Evolutionary conservation across 306 rosid genomes (phyloP).

Genomic region (Erythrophleum fordii): DNA sequence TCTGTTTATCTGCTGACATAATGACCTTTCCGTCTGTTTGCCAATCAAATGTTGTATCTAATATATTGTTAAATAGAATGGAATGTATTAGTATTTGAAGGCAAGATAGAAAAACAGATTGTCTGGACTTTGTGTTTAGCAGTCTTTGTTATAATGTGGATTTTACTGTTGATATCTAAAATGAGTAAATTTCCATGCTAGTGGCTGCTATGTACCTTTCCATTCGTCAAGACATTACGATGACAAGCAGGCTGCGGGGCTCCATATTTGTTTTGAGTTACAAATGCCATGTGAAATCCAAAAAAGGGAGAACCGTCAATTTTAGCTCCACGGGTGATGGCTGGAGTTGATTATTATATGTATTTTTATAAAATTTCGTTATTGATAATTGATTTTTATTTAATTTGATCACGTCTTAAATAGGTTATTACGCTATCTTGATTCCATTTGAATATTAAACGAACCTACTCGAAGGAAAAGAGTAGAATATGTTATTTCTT

Average conservation of each 20-base stretch:
- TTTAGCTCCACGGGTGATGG: background rate
- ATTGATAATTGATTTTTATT: too few species aligned
- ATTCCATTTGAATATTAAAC: too few species aligned
- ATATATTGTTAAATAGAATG: slow-evolving; percentile 14
- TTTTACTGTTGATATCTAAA: background rate
- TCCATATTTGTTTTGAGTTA: background rate
- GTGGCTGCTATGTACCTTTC: background rate
- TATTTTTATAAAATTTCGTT: too few species aligned
- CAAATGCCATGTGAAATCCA: background rate
- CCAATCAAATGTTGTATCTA: slow-evolving; percentile 9
- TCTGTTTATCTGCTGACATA: slow-evolving; percentile 19
- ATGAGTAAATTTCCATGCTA: background rate
- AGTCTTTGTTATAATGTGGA: background rate
- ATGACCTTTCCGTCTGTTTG: slow-evolving; percentile 20
- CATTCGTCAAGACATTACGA: background rate
- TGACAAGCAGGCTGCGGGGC: background rate
- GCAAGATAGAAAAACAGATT: slow-evolving; percentile 28
- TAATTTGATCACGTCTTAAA: background rate
- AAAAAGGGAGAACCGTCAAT: background rate
- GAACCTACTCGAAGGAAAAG: too few species aligned
- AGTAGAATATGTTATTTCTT: too few species aligned
- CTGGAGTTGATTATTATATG: background rate
- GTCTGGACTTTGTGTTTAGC: background rate
- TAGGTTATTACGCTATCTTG: too few species aligned
- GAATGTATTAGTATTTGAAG: slow-evolving; percentile 22